Evolutionary conservation across 2,329 filamentous ascomycete genomes (phyloP).

Genomic region (Aureobasidium leucospermi): DNA sequence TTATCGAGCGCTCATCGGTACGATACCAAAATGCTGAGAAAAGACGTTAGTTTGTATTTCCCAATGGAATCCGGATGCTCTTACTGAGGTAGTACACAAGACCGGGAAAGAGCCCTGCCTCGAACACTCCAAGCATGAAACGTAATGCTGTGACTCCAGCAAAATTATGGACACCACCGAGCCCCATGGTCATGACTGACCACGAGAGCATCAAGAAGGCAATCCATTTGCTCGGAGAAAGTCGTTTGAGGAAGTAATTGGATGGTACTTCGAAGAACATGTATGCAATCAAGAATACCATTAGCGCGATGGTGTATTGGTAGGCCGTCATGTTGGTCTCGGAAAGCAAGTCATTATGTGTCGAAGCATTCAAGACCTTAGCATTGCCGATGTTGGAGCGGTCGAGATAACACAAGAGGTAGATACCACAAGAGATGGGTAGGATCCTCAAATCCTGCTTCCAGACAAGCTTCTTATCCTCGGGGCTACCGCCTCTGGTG

Average conservation of each 20-base stretch:
- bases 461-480: constrained; percentile 2
- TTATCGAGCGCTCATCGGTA: constrained; percentile 48
- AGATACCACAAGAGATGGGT: constrained; percentile 56
- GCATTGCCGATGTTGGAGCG: constrained; percentile 58
- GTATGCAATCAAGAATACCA: constrained; percentile 31
- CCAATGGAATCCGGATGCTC: not conserved
- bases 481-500: not conserved
- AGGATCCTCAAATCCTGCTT: constrained; percentile 56
- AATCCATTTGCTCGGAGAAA: constrained; percentile 34
- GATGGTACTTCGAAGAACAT: constrained; percentile 32
- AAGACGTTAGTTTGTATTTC: not conserved
- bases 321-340: constrained; percentile 55
- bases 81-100: constrained; percentile 19
- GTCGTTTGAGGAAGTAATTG: constrained; percentile 33
- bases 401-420: constrained; percentile 62
- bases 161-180: constrained; percentile 29
- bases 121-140: constrained; percentile 32
- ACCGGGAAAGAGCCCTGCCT: constrained; percentile 33
- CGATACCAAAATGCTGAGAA: constrained; percentile 44
- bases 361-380: constrained; percentile 56
- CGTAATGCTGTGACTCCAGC: constrained; percentile 28
- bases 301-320: constrained; percentile 45
- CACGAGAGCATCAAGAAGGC: constrained; percentile 32
- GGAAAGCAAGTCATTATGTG: constrained; percentile 54
- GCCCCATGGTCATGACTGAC: constrained; percentile 33